Percentiles rank a stretch among this genome's conserved stretches.
Evolutionary conservation across 495 filamentous ascomycete genomes (phyloP).

Genomic region (Xylaria acuta): DNA sequence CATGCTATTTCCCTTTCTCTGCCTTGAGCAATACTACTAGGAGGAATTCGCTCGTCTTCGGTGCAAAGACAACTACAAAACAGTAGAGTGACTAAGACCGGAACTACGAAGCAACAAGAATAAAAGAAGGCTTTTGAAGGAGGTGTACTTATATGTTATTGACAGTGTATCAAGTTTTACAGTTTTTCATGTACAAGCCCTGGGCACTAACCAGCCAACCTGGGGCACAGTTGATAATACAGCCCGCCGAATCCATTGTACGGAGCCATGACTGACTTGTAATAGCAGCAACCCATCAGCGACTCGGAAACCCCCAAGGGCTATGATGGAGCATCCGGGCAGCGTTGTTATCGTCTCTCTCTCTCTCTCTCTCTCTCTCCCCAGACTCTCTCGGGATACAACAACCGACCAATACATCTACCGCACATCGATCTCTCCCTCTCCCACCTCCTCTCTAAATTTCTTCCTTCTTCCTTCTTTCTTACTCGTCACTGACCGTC

Average conservation of each 20-base stretch:
- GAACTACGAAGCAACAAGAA: background rate
- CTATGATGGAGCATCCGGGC: background rate
- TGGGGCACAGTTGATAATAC: background rate
- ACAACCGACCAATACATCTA: background rate
- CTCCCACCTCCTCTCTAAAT: background rate
- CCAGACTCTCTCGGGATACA: background rate
- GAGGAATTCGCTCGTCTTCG: background rate
- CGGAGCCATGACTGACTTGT: background rate
- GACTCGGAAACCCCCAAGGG: background rate
- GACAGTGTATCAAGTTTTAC: conserved; percentile 6
- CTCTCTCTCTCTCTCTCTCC: no score
- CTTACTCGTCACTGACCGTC: background rate
- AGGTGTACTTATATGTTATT: background rate
- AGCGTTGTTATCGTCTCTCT: background rate
- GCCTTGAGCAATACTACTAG: background rate
- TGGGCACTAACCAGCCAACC: background rate
- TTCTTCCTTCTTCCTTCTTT: no score
- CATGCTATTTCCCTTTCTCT: background rate
- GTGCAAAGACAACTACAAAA: background rate
- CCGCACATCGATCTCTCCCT: background rate
- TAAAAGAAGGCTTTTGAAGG: background rate
- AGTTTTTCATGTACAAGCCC: conserved; percentile 9
- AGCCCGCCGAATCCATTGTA: background rate
- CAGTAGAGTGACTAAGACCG: background rate
- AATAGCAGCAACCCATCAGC: background rate